These are phyloP conservation scores for Tolypocladium ophioglossoides DNA, from an alignment of 2,329 filamentous ascomycete species.

Conservation along the genomic window DNA sequence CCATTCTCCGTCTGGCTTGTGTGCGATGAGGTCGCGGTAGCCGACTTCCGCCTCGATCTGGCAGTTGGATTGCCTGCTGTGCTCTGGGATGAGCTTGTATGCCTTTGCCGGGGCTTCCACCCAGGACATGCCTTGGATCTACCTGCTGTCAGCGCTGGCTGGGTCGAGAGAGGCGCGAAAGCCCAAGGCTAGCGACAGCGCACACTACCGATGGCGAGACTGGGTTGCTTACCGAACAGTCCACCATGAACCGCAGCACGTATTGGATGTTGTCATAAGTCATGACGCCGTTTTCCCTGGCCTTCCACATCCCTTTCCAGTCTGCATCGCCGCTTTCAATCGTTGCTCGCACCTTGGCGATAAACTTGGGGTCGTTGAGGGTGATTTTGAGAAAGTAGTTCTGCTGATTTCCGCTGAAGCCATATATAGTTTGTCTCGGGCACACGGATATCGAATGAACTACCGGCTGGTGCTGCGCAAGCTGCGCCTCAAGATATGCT, in stretches of 20 bases:
- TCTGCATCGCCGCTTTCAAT: constrained; percentile 73
- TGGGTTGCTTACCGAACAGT: constrained; percentile 58
- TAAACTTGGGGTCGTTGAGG: constrained; percentile 78
- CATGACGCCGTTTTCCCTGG: constrained; percentile 57
- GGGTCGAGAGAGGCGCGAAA: no score
- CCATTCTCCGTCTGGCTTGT: constrained; percentile 87
- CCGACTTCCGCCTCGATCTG: constrained; percentile 88
- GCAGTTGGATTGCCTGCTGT: constrained; percentile 76
- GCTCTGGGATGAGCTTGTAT: constrained; percentile 58
- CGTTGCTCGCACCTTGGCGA: constrained; percentile 61
- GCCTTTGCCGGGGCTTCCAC: constrained; percentile 70
- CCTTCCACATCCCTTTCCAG: constrained; percentile 84
- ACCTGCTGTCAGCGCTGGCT: constrained; percentile 11
- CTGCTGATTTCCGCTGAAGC: constrained; percentile 87
- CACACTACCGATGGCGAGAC: neutral
- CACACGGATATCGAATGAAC: constrained; percentile 76
- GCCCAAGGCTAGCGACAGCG: no score
- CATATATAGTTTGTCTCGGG: constrained; percentile 83
- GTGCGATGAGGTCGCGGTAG: constrained; percentile 75
- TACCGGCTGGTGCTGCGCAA: constrained; percentile 61
- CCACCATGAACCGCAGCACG: constrained; percentile 93
- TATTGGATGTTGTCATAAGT: constrained; percentile 97
- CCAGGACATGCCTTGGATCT: constrained; percentile 96
- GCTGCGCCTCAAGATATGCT: constrained; percentile 65
- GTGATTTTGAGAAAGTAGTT: constrained; percentile 91